phyloP scores from a whole-genome alignment of 331 rosid genomes.

The Erythrophleum ivorense region DNA sequence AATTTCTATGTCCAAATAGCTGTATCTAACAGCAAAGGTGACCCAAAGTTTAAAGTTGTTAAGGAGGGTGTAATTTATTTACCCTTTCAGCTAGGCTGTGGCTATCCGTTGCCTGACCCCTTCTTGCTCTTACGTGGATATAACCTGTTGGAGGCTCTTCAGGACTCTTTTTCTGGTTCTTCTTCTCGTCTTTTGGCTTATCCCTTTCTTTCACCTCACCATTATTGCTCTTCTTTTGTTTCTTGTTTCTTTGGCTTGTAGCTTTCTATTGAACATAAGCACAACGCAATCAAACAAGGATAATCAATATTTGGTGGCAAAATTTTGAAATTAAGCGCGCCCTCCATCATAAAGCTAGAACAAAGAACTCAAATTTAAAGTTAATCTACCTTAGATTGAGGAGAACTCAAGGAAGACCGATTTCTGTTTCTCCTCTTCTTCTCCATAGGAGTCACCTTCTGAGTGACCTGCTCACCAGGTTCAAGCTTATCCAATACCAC shows the following conservation, averaged over 20 bases:
- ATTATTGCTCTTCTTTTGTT: constrained; percentile 54
- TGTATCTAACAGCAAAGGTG: background rate
- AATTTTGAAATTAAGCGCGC: constrained; percentile 1
- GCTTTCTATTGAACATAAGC: constrained; percentile 45
- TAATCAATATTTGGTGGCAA: constrained; percentile 30
- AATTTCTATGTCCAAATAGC: background rate
- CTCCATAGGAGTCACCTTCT: constrained; percentile 45
- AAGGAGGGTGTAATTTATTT: constrained; percentile 12
- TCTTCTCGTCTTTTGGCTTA: constrained; percentile 42
- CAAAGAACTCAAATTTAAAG: constrained; percentile 26
- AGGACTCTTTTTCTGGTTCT: constrained; percentile 51
- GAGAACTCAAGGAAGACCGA: constrained; percentile 48
- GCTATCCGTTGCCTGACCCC: constrained; percentile 99
- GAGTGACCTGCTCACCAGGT: constrained; percentile 72
- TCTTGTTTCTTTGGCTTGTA: constrained; percentile 54
- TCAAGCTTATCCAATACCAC: constrained; percentile 72
- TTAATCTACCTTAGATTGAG: constrained; percentile 58
- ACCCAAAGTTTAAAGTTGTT: constrained; percentile 26
- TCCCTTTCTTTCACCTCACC: constrained; percentile 51
- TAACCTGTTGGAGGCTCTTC: constrained; percentile 79
- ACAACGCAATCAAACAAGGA: constrained; percentile 2
- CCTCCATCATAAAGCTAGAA: background rate
- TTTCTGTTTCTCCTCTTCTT: constrained; percentile 60
- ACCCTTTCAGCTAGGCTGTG: constrained; percentile 99
- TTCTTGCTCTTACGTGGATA: constrained; percentile 96